phyloP scores from a whole-genome alignment of 139 green algal genomes.

The Micractinium sp. region DNA sequence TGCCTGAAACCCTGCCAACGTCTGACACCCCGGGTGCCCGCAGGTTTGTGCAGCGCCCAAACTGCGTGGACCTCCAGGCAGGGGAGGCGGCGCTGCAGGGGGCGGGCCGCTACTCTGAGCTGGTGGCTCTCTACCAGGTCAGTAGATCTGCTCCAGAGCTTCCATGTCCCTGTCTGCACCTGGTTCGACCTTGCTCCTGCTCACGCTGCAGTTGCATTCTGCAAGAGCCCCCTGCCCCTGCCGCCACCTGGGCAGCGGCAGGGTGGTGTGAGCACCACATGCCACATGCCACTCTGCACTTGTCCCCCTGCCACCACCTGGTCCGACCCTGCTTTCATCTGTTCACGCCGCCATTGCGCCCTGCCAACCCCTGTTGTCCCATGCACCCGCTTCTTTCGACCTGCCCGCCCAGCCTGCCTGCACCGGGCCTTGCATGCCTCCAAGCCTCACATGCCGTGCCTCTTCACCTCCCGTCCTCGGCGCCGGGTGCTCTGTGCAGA shows the following conservation, averaged over 20 bases:
- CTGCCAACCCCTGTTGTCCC: background rate
- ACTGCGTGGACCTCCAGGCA: conserved; percentile 73
- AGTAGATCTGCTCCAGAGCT: no score
- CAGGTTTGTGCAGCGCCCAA: conserved; percentile 72
- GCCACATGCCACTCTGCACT: no score
- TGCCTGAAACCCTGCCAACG: background rate
- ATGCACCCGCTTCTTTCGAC: background rate
- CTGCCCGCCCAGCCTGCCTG: conserved; percentile 9
- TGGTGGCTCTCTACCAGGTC: conserved; percentile 82
- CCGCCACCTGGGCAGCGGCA: no score
- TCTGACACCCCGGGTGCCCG: background rate
- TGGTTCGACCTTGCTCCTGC: no score
- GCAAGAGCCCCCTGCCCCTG: no score
- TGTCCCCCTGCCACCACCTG: no score
- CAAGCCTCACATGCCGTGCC: background rate
- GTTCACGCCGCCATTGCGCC: background rate
- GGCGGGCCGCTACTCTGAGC: conserved; percentile 81
- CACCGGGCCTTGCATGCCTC: background rate
- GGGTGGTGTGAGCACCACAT: no score
- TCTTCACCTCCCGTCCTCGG: background rate
- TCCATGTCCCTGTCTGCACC: no score
- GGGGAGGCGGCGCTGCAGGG: conserved; percentile 50
- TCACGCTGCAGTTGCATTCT: no score
- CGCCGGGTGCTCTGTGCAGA: background rate
- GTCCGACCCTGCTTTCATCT: no score